These are phyloP conservation scores for Chaetomium sp. DNA, from an alignment of 2,329 filamentous ascomycete species.

Conservation along the genomic window DNA sequence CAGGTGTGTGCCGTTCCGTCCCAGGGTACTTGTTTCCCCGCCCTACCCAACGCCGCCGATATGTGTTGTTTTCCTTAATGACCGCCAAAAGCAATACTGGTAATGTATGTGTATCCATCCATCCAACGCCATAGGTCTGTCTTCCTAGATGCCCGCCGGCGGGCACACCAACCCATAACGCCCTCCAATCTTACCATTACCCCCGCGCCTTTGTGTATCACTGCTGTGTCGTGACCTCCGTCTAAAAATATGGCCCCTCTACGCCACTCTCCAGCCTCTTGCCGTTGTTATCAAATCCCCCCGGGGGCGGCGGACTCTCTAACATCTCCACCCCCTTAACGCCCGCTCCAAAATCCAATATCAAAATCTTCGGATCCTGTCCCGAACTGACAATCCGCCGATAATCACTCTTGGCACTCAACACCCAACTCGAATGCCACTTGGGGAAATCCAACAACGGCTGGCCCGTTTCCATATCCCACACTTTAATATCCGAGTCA, in stretches of 20 bases:
- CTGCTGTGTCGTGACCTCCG: too few relatives aligned
- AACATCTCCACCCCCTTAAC: constrained; percentile 53
- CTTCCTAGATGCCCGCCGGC: too few relatives aligned
- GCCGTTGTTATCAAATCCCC: background rate
- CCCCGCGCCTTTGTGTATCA: too few relatives aligned
- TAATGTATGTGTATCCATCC: too few relatives aligned
- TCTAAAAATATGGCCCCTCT: constrained; percentile 7
- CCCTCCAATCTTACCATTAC: too few relatives aligned
- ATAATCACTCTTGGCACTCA: constrained; percentile 94
- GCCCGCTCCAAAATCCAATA: constrained; percentile 80
- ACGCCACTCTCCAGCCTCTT: background rate
- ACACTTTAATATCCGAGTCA: constrained; percentile 92
- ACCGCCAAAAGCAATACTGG: too few relatives aligned
- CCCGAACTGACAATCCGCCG: constrained; percentile 89
- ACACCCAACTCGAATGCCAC: constrained; percentile 95
- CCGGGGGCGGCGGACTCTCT: constrained; percentile 34
- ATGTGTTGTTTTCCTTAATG: too few relatives aligned
- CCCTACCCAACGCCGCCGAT: too few relatives aligned
- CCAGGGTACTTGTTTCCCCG: too few relatives aligned
- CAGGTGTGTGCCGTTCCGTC: too few relatives aligned
- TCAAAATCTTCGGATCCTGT: constrained; percentile 84
- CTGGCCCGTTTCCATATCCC: constrained; percentile 74
- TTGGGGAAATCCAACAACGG: constrained; percentile 80
- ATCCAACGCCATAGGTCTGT: too few relatives aligned
- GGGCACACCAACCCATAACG: too few relatives aligned